phyloP scores from a whole-genome alignment of 306 rosid species.

The Morella rubra region DNA sequence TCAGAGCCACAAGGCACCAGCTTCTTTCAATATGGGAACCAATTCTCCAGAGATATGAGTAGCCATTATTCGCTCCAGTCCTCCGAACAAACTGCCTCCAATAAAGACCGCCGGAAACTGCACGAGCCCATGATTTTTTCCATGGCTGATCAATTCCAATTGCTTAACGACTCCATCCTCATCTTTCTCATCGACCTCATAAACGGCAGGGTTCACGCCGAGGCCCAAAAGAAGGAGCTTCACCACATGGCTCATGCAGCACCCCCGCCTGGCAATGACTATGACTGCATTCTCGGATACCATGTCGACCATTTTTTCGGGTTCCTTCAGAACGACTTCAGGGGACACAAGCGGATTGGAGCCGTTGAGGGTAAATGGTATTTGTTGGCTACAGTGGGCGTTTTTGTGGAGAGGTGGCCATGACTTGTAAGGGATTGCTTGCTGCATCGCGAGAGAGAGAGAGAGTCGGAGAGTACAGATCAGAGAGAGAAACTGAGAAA shows the following conservation, averaged over 20 bases:
- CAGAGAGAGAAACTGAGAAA: neutral
- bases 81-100: slow-evolving; percentile 60
- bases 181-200: slow-evolving; percentile 55
- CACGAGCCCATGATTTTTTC: slow-evolving; percentile 4
- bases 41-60: slow-evolving; percentile 71
- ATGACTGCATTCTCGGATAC: slow-evolving; percentile 57
- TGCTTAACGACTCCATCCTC: slow-evolving; percentile 36
- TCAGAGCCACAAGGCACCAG: slow-evolving; percentile 72
- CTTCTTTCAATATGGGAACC: slow-evolving; percentile 59
- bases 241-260: slow-evolving; percentile 73
- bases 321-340: neutral
- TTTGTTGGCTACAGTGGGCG: slow-evolving; percentile 14
- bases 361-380: neutral
- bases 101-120: slow-evolving; percentile 60
- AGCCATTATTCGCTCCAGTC: slow-evolving; percentile 63
- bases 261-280: slow-evolving; percentile 48
- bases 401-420: slow-evolving; percentile 37
- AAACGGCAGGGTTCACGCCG: slow-evolving; percentile 56
- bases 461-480: neutral
- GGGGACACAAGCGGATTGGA: neutral
- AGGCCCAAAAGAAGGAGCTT: slow-evolving; percentile 53
- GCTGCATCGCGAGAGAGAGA: slow-evolving; percentile 42
- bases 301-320: slow-evolving; percentile 14
- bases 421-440: slow-evolving; percentile 71
- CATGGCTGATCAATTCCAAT: slow-evolving; percentile 31